Base-by-base conservation (phyloP, 2,329 filamentous ascomycete genomes). In the Aureobasidium sp. region DNA sequence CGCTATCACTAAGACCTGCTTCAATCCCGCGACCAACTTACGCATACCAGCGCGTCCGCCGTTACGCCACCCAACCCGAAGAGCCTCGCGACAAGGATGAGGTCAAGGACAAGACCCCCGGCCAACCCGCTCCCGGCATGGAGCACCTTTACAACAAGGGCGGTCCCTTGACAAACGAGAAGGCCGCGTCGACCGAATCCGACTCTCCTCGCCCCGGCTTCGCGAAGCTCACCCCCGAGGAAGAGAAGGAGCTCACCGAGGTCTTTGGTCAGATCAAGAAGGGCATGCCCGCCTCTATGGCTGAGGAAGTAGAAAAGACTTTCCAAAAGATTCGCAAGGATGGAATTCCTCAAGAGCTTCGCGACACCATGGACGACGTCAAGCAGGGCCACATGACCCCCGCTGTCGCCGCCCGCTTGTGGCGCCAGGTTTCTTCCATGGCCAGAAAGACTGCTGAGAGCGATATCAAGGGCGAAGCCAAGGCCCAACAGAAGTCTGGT, bases 311-410 rank as follows among this genome's bases (percentile, higher is more conserved):
- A 61, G 79, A 84, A 61, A 78, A 82, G 50, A 78, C 85, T 9
- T 74, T 88, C n/a, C 75, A 81, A 63, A 76, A 80, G 29, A 79
- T 93, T 63, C 84, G 85, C 74, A 78, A 79, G 62, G 79, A 85
- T 43, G 90, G 90, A 10, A 82, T 90, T 17, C 89, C 90, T 0
- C 67, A 75, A 23, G 89, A 90, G 69, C 74, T 90, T 19, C 80
- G 82, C 59, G 80, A 86, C 64, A 79, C 87, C 57, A 81, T 86
- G 72, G 78, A 84, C 54, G 79, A 79, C 64, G 74, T 77, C 68
- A 75, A 70, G 71, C 79, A 77, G 33, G 76, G 77, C 33, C 74
- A 77, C 64, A 79, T 80, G 66, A 80, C 79, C 11, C 82, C 84
- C 8, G 81, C 86, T 42, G 84, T 84, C 70, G 82, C 84, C 19